Evolutionary conservation across 768 basidiomycete genomes (phyloP).

Genomic region (Strobilomyces confusus): DNA sequence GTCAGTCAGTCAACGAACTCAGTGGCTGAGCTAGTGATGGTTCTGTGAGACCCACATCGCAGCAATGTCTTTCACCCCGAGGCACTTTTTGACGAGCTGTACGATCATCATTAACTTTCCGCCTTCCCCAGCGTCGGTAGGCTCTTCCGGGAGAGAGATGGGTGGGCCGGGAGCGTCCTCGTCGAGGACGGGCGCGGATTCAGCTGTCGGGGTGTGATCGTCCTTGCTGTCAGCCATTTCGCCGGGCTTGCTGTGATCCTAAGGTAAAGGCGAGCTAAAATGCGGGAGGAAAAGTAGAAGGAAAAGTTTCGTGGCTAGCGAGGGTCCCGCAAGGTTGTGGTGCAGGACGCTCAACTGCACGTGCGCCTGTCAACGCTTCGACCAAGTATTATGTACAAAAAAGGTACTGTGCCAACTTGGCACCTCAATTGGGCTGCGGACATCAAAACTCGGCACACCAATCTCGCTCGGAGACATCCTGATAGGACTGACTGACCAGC

Average conservation of each 20-base stretch:
- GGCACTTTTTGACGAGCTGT: constrained; percentile 82
- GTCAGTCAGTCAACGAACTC: not conserved
- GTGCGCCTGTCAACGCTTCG: constrained; percentile 15
- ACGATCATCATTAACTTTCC: constrained; percentile 94
- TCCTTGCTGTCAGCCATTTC: constrained; percentile 20
- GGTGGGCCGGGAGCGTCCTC: constrained; percentile 53
- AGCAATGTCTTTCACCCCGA: constrained; percentile 94
- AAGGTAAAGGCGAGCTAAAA: not conserved
- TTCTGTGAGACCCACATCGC: constrained; percentile 61
- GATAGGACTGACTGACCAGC: too few species aligned
- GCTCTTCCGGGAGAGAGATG: constrained; percentile 70
- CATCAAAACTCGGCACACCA: too few species aligned
- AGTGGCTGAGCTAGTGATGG: constrained; percentile 2
- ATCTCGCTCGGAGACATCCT: too few species aligned
- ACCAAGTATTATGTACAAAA: constrained; percentile 12
- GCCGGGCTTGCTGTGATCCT: not conserved
- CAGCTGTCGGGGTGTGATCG: constrained; percentile 6
- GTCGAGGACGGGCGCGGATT: constrained; percentile 27
- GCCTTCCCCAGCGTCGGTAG: constrained; percentile 73
- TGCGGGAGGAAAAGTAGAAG: not conserved
- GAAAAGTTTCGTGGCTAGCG: constrained; percentile 1
- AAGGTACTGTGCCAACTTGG: too few species aligned
- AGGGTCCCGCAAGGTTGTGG: constrained; percentile 13
- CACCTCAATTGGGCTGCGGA: too few species aligned
- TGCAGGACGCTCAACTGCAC: constrained; percentile 15